Evolutionary conservation across 768 basidiomycete species (phyloP).

Genomic region (Dictyophora rubrovolvata): DNA sequence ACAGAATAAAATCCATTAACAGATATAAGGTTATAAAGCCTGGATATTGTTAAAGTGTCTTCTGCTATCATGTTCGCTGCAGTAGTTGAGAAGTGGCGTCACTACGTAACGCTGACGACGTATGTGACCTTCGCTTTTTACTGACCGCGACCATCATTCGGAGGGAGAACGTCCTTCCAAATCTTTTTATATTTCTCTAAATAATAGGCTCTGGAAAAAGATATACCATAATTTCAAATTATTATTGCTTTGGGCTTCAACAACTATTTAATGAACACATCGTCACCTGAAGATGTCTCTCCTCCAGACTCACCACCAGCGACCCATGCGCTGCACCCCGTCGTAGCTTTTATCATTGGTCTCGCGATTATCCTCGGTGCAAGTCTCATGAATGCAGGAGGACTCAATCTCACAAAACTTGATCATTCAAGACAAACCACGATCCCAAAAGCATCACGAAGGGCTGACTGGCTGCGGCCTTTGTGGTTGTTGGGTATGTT

Average conservation of each 20-base stretch:
- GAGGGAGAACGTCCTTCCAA: too few species aligned
- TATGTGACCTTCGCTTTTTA: too few species aligned
- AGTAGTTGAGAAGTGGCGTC: too few species aligned
- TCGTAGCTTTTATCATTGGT: slow-evolving; percentile 73
- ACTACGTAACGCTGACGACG: too few species aligned
- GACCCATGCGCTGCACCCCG: slow-evolving; percentile 34
- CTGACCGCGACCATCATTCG: too few species aligned
- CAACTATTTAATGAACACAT: not conserved
- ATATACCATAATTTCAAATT: too few species aligned
- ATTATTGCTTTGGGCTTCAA: not conserved
- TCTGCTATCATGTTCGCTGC: too few species aligned
- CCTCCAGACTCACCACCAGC: not conserved
- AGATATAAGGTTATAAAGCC: not conserved
- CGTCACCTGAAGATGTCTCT: not conserved
- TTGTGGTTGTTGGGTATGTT: slow-evolving; percentile 88
- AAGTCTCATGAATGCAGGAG: slow-evolving; percentile 81
- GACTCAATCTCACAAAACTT: slow-evolving; percentile 90
- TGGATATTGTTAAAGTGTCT: not conserved
- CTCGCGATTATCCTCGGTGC: slow-evolving; percentile 76
- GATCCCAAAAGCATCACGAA: slow-evolving; percentile 66
- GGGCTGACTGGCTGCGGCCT: slow-evolving; percentile 71
- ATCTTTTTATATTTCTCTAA: too few species aligned
- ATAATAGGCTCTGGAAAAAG: too few species aligned
- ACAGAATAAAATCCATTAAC: slow-evolving; percentile 4
- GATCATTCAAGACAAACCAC: slow-evolving; percentile 43